Evolutionary conservation across 257 asterid genomes (phyloP).

Genomic region (Nicotiana tomentosiformis): DNA sequence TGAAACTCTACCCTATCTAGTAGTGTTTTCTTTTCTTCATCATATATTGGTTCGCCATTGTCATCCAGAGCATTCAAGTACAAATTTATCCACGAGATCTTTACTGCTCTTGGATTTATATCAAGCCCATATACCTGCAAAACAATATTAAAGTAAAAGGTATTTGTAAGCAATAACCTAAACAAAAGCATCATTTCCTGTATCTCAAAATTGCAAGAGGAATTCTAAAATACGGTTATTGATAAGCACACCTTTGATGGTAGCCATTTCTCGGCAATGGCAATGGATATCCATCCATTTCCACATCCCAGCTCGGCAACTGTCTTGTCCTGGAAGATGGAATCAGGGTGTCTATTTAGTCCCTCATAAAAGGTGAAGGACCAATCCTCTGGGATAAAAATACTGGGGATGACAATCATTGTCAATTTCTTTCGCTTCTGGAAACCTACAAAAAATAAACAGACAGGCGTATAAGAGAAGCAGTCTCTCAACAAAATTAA

Average conservation of each 20-base stretch:
- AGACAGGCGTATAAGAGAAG: slow-evolving; percentile 7
- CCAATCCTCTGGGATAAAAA: slow-evolving; percentile 96
- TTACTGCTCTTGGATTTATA: slow-evolving; percentile 95
- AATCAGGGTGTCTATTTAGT: slow-evolving; percentile 87
- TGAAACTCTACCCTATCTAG: slow-evolving; percentile 91
- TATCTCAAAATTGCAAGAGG: background rate
- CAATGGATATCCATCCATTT: slow-evolving; percentile 99
- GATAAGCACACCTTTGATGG: slow-evolving; percentile 57
- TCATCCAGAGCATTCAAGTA: slow-evolving; percentile 93
- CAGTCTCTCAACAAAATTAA: background rate
- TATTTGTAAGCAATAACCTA: background rate
- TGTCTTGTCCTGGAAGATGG: slow-evolving; percentile 85
- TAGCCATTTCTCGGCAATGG: slow-evolving; percentile 93
- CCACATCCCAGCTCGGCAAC: slow-evolving; percentile 99
- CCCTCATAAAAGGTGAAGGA: slow-evolving; percentile 98
- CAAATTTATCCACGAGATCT: slow-evolving; percentile 97
- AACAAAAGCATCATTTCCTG: background rate
- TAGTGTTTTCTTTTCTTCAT: slow-evolving; percentile 71
- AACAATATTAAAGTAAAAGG: background rate
- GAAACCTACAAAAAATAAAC: slow-evolving; percentile 39
- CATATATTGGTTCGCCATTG: slow-evolving; percentile 77
- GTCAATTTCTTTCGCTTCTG: slow-evolving; percentile 81
- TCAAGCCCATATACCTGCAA: slow-evolving; percentile 98
- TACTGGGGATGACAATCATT: slow-evolving; percentile 94
- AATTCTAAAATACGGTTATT: background rate